A percentile compares a stretch with the other conserved stretches of the same genome.
Evolutionary conservation across 768 basidiomycete genomes (phyloP).

Genomic region (Pleurotus pulmonarius): DNA sequence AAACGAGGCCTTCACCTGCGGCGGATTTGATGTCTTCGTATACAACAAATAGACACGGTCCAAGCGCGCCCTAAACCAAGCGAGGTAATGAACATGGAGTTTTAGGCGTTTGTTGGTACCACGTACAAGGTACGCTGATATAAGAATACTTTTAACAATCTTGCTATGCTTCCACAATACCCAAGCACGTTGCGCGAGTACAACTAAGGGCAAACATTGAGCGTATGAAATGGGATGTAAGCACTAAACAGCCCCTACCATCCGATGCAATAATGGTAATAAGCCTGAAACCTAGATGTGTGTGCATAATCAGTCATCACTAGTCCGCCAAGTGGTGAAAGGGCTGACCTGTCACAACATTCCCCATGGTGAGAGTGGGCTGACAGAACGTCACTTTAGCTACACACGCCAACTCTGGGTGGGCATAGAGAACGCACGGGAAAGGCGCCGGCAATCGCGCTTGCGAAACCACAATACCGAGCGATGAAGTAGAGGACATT

Average conservation of each 20-base stretch:
- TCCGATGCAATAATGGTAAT: constrained; percentile 1
- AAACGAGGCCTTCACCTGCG: too few species aligned
- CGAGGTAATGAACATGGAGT: too few species aligned
- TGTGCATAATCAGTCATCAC: neutral
- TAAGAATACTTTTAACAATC: neutral
- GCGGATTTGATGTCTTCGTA: neutral
- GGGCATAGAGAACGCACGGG: neutral
- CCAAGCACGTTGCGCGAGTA: neutral
- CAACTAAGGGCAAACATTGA: neutral
- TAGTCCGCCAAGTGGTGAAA: too few species aligned
- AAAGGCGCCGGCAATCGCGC: neutral
- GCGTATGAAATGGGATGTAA: too few species aligned
- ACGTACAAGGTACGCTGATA: neutral
- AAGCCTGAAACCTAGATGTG: neutral
- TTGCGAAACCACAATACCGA: neutral
- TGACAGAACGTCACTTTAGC: neutral
- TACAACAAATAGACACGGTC: neutral
- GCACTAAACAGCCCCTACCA: neutral
- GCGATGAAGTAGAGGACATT: neutral
- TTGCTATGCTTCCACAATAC: neutral
- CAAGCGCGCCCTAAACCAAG: neutral
- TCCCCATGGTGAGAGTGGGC: neutral
- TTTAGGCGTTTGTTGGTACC: neutral
- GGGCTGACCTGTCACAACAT: neutral
- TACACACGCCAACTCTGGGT: too few species aligned